Evolutionary conservation across 164 flowering plant species (phyloP).

Genomic region (Aristolochia contorta): DNA sequence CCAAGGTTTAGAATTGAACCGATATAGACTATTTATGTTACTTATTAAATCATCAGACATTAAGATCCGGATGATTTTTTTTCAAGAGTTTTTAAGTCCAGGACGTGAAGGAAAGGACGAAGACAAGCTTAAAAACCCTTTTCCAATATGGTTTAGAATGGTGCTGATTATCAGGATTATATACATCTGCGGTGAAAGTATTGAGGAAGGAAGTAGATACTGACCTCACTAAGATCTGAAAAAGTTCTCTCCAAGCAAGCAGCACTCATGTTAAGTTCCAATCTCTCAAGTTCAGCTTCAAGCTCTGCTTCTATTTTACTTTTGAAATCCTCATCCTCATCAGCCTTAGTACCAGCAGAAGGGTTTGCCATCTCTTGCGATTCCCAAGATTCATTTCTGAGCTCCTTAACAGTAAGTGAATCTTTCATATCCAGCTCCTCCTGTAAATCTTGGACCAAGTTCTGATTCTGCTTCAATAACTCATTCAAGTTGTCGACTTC

Average conservation of each 20-base stretch:
- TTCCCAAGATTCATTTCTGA: slow-evolving; percentile 36
- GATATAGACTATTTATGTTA: too few relatives aligned
- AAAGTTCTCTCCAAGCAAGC: slow-evolving; percentile 30
- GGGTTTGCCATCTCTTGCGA: slow-evolving; percentile 22
- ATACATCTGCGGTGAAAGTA: too few relatives aligned
- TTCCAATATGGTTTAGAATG: too few relatives aligned
- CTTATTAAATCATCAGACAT: too few relatives aligned
- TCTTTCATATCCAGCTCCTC: slow-evolving; percentile 95
- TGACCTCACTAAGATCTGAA: slow-evolving; percentile 48
- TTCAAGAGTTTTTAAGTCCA: too few relatives aligned
- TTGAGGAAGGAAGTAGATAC: too few relatives aligned
- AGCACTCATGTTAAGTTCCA: slow-evolving; percentile 56
- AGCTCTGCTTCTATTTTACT: slow-evolving; percentile 89
- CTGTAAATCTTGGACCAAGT: slow-evolving; percentile 75
- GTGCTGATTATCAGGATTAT: too few relatives aligned
- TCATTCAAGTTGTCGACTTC: slow-evolving; percentile 57
- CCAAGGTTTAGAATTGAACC: too few relatives aligned
- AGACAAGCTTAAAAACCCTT: too few relatives aligned
- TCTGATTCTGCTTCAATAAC: slow-evolving; percentile 50
- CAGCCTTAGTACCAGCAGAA: slow-evolving; percentile 12
- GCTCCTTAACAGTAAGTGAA: slow-evolving; percentile 63
- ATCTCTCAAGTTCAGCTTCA: slow-evolving; percentile 84
- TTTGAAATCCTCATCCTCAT: slow-evolving; percentile 32
- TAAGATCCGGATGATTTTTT: too few relatives aligned
- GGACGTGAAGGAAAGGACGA: too few relatives aligned